Conservation (phyloP, 345 rosid genomes). For the Barbarea vulgaris region DNA sequence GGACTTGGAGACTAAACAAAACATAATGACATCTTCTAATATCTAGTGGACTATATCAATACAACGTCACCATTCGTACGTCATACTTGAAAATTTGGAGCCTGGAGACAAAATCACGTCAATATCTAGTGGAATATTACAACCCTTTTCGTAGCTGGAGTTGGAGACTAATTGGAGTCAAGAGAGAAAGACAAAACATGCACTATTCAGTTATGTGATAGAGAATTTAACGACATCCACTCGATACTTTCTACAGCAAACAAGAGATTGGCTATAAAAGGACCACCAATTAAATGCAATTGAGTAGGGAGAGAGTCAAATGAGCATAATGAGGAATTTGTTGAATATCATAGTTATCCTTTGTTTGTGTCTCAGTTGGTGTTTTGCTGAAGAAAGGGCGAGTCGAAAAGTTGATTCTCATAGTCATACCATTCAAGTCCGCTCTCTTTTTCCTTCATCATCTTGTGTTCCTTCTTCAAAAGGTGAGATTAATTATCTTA, state of each 20-base stretch:
- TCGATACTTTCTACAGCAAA: background rate
- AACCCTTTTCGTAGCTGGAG: no score
- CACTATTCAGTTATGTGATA: no score
- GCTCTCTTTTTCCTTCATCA: slow-evolving; percentile 49
- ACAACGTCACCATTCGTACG: no score
- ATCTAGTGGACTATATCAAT: no score
- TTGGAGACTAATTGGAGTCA: background rate
- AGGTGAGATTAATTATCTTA: slow-evolving; percentile 48
- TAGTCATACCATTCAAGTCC: slow-evolving; percentile 39
- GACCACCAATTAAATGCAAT: background rate
- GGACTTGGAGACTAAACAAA: no score
- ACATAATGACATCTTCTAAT: no score
- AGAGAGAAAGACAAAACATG: background rate
- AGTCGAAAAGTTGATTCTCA: background rate
- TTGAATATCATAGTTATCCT: slow-evolving; percentile 8
- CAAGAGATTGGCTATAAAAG: background rate
- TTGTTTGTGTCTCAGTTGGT: slow-evolving; percentile 19
- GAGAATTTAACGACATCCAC: background rate
- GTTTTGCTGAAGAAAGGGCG: background rate
- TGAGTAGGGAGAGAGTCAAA: background rate
- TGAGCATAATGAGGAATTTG: slow-evolving; percentile 1
- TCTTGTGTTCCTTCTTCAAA: slow-evolving; percentile 45
- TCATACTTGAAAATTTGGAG: no score
- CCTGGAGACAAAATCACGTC: background rate
- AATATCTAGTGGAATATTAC: background rate